A percentile compares a stretch with the other conserved stretches of the same genome.
phyloP scores from a whole-genome alignment of 306 rosid species.

The Ceratonia siliqua region DNA sequence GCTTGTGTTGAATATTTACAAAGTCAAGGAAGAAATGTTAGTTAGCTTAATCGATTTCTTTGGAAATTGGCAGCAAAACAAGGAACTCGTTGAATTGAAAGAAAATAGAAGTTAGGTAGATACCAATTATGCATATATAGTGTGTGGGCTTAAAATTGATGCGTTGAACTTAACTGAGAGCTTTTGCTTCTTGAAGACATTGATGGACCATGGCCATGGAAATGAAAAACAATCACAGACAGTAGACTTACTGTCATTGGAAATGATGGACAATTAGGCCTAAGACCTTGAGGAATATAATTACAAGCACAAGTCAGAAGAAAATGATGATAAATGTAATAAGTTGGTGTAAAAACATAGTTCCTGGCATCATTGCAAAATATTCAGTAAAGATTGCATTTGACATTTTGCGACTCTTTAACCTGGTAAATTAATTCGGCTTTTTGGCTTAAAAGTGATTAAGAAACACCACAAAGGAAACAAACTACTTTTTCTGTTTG shows the following conservation, averaged over 20 bases:
- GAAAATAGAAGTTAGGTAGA: constrained; percentile 43
- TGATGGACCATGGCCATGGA: constrained; percentile 30
- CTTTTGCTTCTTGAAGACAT: constrained; percentile 38
- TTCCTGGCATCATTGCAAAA: constrained; percentile 38
- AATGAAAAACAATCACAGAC: constrained; percentile 10
- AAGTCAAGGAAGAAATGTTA: constrained; percentile 24
- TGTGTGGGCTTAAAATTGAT: constrained; percentile 37
- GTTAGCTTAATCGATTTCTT: constrained; percentile 28
- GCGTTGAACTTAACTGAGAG: constrained; percentile 40
- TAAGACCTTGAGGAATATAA: constrained; percentile 27
- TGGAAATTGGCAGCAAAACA: constrained; percentile 27
- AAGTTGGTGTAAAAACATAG: constrained; percentile 24
- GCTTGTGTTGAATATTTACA: not conserved
- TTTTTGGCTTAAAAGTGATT: constrained; percentile 32
- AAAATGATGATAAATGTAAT: not conserved
- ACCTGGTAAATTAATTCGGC: constrained; percentile 32
- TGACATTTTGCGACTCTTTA: constrained; percentile 37
- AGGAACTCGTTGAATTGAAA: constrained; percentile 22
- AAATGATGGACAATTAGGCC: constrained; percentile 41
- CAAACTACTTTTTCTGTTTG: constrained; percentile 16
- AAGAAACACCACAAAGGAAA: constrained; percentile 44
- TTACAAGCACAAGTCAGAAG: constrained; percentile 35
- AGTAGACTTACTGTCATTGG: constrained; percentile 24
- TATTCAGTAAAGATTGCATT: constrained; percentile 32
- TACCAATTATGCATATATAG: constrained; percentile 35